Evolutionary conservation across 2,329 filamentous ascomycete genomes (phyloP).

Genomic region (Aureobasidium subglaciale): DNA sequence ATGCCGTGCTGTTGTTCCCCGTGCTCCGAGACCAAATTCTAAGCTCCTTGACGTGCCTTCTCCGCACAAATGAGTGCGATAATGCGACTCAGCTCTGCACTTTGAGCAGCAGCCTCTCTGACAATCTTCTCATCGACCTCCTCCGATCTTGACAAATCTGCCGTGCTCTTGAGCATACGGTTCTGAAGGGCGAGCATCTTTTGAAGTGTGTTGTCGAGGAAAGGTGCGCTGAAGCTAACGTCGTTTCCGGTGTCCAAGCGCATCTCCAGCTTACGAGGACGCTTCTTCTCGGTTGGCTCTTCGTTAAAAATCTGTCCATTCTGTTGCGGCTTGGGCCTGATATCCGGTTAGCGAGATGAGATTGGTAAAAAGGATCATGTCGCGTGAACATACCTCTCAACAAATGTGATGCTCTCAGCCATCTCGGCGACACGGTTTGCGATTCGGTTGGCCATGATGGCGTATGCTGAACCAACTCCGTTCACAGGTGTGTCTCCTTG

Average conservation of each 20-base stretch:
- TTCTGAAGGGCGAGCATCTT: conserved; percentile 45
- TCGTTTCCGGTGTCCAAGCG: conserved; percentile 33
- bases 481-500: conserved; percentile 24
- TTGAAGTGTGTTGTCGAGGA: conserved; percentile 46
- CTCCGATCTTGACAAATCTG: conserved; percentile 39
- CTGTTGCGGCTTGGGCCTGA: conserved; percentile 23
- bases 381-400: conserved; percentile 32
- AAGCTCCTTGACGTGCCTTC: conserved; percentile 44
- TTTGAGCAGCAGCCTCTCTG: conserved; percentile 45
- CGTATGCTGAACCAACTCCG: conserved; percentile 38
- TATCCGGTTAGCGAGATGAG: not conserved
- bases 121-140: conserved; percentile 41
- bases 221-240: conserved; percentile 45
- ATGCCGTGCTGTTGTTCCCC: conserved; percentile 10
- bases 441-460: conserved; percentile 45
- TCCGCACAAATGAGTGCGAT: conserved; percentile 47
- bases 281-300: conserved; percentile 31
- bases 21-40: conserved; percentile 15
- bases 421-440: conserved; percentile 46
- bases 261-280: conserved; percentile 45
- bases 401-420: conserved; percentile 47
- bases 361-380: not conserved
- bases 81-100: conserved; percentile 42
- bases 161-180: conserved; percentile 42
- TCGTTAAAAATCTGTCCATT: conserved; percentile 17